These are phyloP conservation scores for Nemania sp. DNA, from an alignment of 2,329 filamentous ascomycete genomes.

Conservation along the genomic window DNA sequence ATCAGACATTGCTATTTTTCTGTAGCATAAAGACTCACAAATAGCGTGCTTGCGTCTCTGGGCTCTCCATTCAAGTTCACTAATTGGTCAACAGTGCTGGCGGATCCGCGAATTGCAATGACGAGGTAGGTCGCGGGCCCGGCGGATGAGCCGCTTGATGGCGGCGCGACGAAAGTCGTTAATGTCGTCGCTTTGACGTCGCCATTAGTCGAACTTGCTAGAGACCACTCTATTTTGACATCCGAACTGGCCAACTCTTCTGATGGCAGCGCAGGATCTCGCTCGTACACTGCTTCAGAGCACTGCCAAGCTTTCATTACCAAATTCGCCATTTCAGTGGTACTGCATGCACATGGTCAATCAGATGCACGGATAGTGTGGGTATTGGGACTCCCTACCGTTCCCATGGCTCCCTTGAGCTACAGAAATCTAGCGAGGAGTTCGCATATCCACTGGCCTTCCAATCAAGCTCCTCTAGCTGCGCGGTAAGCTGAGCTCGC, in stretches of 20 bases:
- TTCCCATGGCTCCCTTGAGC: slow-evolving; percentile 1
- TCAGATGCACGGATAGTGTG: not conserved
- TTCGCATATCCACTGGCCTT: not conserved
- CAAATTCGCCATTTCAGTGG: not conserved
- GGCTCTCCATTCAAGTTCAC: slow-evolving; percentile 6
- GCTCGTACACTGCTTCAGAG: not conserved
- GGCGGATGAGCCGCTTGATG: not conserved
- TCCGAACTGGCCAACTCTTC: not conserved
- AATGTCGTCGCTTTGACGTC: slow-evolving; percentile 8
- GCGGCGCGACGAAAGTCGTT: slow-evolving; percentile 5
- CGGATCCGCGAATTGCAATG: slow-evolving; percentile 7
- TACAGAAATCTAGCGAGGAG: slow-evolving; percentile 1
- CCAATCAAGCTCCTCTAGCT: not conserved
- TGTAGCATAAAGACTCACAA: not conserved
- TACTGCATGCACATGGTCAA: not conserved
- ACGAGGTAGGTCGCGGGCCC: not conserved
- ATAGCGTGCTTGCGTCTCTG: not conserved
- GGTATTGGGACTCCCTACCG: not conserved
- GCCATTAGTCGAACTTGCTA: not conserved
- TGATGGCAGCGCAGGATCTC: not conserved
- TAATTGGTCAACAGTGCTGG: slow-evolving; percentile 4
- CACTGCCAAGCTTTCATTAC: slow-evolving; percentile 3
- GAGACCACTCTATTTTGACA: not conserved
- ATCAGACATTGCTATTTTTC: not conserved
- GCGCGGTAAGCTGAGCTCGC: slow-evolving; percentile 1